Conservation (phyloP, 768 basidiomycete species). For the Favolaschia claudopus region DNA sequence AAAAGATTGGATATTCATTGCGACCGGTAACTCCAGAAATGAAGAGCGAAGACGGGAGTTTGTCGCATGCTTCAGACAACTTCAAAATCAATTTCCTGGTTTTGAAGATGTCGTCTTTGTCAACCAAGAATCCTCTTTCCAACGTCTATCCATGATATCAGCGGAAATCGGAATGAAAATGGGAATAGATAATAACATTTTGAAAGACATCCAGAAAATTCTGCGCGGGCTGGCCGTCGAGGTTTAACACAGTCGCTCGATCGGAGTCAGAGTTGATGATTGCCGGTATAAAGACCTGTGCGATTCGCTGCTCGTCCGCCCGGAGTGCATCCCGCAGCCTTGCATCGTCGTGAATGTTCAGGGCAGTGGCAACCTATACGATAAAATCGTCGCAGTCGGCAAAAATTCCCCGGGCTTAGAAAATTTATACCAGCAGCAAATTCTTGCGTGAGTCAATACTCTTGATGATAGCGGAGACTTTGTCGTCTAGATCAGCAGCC, state of each 20-base stretch:
- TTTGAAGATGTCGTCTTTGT: neutral
- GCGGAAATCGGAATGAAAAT: neutral
- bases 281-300: constrained; percentile 17
- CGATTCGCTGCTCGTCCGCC: constrained; percentile 27
- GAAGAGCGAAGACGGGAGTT: constrained; percentile 25
- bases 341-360: constrained; percentile 18
- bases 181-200: constrained; percentile 20
- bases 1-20: constrained; percentile 13
- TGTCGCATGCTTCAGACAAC: constrained; percentile 16
- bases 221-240: constrained; percentile 25
- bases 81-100: constrained; percentile 23
- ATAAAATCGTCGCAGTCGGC: too few relatives aligned
- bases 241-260: constrained; percentile 13
- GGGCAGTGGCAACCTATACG: neutral
- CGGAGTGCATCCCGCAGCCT: constrained; percentile 24
- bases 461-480: too few relatives aligned
- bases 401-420: too few relatives aligned
- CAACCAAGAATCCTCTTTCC: neutral
- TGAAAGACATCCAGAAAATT: constrained; percentile 31
- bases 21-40: constrained; percentile 17
- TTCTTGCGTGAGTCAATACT: too few relatives aligned
- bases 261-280: constrained; percentile 25
- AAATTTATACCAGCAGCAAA: too few relatives aligned
- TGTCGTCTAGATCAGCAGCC: too few relatives aligned
- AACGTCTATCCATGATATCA: neutral